Evolutionary conservation across 1,284 basidiomycete genomes (phyloP).

Genomic region (Leccinum subfulvum): DNA sequence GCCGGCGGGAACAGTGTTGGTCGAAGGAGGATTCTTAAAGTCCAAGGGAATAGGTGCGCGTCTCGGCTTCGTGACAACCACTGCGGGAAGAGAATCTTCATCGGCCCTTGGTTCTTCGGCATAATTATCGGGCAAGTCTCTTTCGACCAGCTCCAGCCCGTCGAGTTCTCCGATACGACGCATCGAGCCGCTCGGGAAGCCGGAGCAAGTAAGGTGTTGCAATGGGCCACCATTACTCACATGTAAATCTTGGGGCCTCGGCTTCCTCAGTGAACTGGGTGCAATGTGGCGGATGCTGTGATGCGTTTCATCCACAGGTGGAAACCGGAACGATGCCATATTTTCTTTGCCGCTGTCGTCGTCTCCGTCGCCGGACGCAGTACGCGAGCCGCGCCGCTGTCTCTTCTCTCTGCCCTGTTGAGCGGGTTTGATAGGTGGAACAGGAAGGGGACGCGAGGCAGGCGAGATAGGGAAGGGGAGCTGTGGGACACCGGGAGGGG

Average conservation of each 20-base stretch:
- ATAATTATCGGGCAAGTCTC: slow-evolving; percentile 13
- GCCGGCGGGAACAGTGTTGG: slow-evolving; percentile 77
- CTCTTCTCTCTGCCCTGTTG: slow-evolving; percentile 76
- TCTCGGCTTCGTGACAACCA: slow-evolving; percentile 47
- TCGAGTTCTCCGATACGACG: slow-evolving; percentile 19
- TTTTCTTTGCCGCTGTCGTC: slow-evolving; percentile 45
- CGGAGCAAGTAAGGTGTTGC: slow-evolving; percentile 66
- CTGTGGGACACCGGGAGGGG: too few species aligned
- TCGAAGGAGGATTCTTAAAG: slow-evolving; percentile 71
- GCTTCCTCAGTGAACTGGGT: slow-evolving; percentile 38
- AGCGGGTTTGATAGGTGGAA: slow-evolving; percentile 30
- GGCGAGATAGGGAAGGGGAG: too few species aligned
- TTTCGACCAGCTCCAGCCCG: slow-evolving; percentile 18
- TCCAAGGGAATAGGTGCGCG: slow-evolving; percentile 78
- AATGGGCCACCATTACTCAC: slow-evolving; percentile 37
- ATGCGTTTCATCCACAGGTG: slow-evolving; percentile 50
- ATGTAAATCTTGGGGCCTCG: slow-evolving; percentile 25
- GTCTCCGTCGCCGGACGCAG: slow-evolving; percentile 43
- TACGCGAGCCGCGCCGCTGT: slow-evolving; percentile 50
- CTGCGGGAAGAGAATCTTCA: slow-evolving; percentile 33
- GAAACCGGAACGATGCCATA: slow-evolving; percentile 76
- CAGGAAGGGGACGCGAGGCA: slow-evolving; percentile 31
- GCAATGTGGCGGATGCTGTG: slow-evolving; percentile 47
- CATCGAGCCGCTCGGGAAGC: slow-evolving; percentile 41
- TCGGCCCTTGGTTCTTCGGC: slow-evolving; percentile 29